These are phyloP conservation scores for Alopecurus myosuroides DNA, from an alignment of 176 grass and related monocot species.

Conservation along the genomic window DNA sequence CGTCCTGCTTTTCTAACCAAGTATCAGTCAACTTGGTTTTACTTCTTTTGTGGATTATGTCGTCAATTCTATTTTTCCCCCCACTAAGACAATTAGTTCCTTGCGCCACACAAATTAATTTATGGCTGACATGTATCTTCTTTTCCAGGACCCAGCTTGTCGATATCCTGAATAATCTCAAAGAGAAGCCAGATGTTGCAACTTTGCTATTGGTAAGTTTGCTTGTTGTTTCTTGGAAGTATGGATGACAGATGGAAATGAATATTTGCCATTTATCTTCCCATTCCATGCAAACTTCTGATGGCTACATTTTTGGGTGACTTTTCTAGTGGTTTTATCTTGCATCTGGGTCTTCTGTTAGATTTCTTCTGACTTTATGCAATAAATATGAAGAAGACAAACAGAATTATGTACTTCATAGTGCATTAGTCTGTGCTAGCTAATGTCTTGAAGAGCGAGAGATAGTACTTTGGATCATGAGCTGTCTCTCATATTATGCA, in stretches of 20 bases:
- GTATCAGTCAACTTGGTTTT: conserved; percentile 15
- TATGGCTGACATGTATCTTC: conserved; percentile 16
- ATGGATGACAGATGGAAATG: conserved; percentile 20
- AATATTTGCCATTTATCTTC: conserved; percentile 17
- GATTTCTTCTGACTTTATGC: neutral
- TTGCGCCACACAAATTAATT: neutral
- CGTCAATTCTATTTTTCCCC: conserved; percentile 1
- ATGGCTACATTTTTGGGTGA: neutral
- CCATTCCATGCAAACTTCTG: neutral
- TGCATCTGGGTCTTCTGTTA: neutral
- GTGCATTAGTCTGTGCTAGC: neutral
- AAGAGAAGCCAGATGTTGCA: conserved; percentile 97
- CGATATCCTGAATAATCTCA: conserved; percentile 93
- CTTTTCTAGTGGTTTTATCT: neutral
- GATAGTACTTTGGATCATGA: neutral
- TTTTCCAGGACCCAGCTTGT: conserved; percentile 86
- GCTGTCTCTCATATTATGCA: neutral
- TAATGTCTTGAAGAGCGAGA: neutral
- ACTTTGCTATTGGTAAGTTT: conserved; percentile 83
- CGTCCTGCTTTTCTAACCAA: neutral
- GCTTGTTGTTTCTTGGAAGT: conserved; percentile 26
- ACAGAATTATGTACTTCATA: neutral
- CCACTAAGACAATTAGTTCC: neutral
- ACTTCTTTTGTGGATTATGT: conserved; percentile 14
- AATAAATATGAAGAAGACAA: neutral